These are phyloP conservation scores for Fomitiporia mediterranea DNA, from an alignment of 1,284 basidiomycete species.

Conservation along the genomic window DNA sequence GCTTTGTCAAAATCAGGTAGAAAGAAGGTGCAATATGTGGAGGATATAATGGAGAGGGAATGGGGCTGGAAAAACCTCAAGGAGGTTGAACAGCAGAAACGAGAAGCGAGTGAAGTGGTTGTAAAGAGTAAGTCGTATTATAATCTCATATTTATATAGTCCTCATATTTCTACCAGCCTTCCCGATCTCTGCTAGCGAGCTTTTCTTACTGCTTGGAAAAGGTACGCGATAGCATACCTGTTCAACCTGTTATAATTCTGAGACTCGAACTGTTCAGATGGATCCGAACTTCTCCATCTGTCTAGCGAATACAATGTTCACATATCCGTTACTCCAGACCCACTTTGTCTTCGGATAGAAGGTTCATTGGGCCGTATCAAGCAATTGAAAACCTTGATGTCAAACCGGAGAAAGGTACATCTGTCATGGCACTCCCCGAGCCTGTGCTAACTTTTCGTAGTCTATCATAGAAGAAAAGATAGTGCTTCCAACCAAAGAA, in stretches of 20 bases:
- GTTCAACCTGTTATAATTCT: background rate
- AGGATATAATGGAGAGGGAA: constrained; percentile 53
- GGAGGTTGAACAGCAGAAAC: constrained; percentile 44
- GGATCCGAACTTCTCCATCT: constrained; percentile 56
- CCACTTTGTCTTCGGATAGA: constrained; percentile 57
- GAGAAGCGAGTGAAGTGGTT: constrained; percentile 50
- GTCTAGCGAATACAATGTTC: constrained; percentile 55
- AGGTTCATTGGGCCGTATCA: constrained; percentile 48
- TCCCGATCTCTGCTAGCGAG: constrained; percentile 51
- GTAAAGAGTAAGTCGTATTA: constrained; percentile 39
- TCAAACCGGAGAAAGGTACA: constrained; percentile 45
- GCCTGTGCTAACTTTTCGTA: constrained; percentile 25
- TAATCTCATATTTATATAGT: background rate
- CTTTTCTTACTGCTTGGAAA: constrained; percentile 69
- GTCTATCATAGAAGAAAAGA: constrained; percentile 46
- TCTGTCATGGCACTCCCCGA: background rate
- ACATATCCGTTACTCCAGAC: constrained; percentile 50
- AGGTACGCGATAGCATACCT: constrained; percentile 38
- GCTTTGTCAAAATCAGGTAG: constrained; percentile 30
- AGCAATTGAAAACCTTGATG: constrained; percentile 41
- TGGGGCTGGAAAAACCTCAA: constrained; percentile 66
- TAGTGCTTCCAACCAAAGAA: constrained; percentile 43
- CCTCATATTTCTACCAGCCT: constrained; percentile 37
- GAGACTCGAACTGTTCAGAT: constrained; percentile 37
- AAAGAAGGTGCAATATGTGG: constrained; percentile 46